A percentile compares a stretch with the other conserved stretches of the same genome.
These are phyloP conservation scores for Russula sp. DNA, from an alignment of 768 basidiomycete species.

Conservation along the genomic window DNA sequence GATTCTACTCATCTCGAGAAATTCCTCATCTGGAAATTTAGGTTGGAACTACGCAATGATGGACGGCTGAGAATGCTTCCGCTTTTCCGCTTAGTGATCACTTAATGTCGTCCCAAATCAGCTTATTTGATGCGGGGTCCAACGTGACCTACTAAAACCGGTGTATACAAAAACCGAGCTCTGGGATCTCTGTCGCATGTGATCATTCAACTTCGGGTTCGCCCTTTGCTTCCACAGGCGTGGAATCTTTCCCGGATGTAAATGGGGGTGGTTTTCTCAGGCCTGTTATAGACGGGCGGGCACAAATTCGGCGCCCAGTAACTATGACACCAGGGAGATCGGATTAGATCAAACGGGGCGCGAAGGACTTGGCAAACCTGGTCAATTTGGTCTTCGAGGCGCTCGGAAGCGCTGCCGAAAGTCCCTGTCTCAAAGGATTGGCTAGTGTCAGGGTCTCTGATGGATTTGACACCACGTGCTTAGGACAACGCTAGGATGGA, in stretches of 20 bases:
- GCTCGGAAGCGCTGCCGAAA: conserved; percentile 15
- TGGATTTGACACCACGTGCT: conserved; percentile 5
- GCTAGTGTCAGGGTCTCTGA: conserved; percentile 3
- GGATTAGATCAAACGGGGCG: conserved; percentile 6
- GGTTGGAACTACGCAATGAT: conserved; percentile 21
- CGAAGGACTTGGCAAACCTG: conserved; percentile 7
- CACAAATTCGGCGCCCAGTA: conserved; percentile 10
- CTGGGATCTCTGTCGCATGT: conserved; percentile 4
- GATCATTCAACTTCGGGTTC: background rate
- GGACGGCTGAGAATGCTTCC: background rate
- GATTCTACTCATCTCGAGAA: conserved; percentile 4
- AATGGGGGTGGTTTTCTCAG: conserved; percentile 2
- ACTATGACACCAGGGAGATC: conserved; percentile 18
- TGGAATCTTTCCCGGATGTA: background rate
- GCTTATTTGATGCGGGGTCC: conserved; percentile 9
- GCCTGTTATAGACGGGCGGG: background rate
- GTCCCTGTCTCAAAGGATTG: background rate
- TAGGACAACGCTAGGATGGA: conserved; percentile 6
- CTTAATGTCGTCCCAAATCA: background rate
- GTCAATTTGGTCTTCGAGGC: conserved; percentile 15
- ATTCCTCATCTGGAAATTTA: conserved; percentile 10
- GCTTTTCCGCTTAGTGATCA: conserved; percentile 5
- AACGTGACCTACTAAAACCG: conserved; percentile 13
- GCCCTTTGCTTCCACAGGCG: background rate
- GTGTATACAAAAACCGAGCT: conserved; percentile 1